Base-by-base conservation (phyloP, 768 basidiomycete species). In the Leccinum subtestaceum region DNA sequence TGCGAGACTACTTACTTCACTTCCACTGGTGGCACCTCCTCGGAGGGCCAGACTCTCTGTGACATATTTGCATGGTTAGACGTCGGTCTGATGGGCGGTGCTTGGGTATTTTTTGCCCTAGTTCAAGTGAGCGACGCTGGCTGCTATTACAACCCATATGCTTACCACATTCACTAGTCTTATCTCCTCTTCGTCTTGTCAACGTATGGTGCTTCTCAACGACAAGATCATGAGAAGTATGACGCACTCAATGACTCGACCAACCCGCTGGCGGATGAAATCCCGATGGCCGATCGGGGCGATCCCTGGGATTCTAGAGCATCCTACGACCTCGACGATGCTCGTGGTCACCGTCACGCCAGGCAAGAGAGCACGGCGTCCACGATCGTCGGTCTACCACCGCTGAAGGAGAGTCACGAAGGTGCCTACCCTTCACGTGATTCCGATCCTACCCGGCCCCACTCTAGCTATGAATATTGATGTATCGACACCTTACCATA, bases 51-150 rank as follows among this genome's bases (percentile, higher is more conserved):
- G 36, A 85, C 82, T 5, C 80, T 98, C 23, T 99, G 97, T 75
- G 79, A 87, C 50, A 88, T 97, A 56, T 96, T 98, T 69, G 80
- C 93, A 5, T 97, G 94, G 92, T 90, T 93, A 10, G 90, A 91
- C 66, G 78, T 97, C 13, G 95, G 95, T 38, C 76, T 98, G 57
- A 95, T 98, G 93, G 89, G 81, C 19, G 92, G 84, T 8, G 77
- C 97, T 6, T 98, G 95, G 91, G 73, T 90, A 10, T 68, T 97
- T 15, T 77, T 97, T 27, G 83, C 82, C n/a, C 77, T 88, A 60
- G 76, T 91, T 36, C 93, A 96, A 72, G 89, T 88, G 72, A 65
- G 86, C 65, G 19, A 51, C 23, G 7, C 27, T 23, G 1, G 32
- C n/a, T n/a, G 2, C 12, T 46, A 15, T 46, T 38, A 23, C 13